Base-by-base conservation (phyloP, 306 rosid genomes). In the Neltuma alba region DNA sequence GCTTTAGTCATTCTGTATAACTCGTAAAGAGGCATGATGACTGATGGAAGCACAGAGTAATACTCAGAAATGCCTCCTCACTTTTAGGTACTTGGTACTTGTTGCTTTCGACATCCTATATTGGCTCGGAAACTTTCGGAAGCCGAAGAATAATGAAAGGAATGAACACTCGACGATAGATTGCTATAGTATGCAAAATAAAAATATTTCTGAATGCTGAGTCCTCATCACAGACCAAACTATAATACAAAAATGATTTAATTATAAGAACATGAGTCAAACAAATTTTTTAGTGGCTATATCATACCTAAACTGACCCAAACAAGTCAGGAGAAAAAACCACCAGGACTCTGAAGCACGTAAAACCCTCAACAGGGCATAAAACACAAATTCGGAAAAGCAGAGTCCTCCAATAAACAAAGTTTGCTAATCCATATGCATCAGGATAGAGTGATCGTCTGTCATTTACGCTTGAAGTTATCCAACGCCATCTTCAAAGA, bases 1-100 rank as follows among this genome's bases (percentile, higher is more conserved):
- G 86, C 89, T 83, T 87, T 86, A 50, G 91, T 86, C 79, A 90
- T 66, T 70, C 92, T 91, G 83, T 87, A 91, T 38, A 93, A 87
- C 88, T 95, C 99, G 45, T 92, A 90, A 21, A 95, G 78, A 86
- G 99, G 98, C 99, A 95, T 93, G 81, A 50, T 80, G 81, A 67
- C 61, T 73, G 65, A 69, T 57, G 77, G 75, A 82, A 83, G 78
- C 82, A 63, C 76, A 27, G 66, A 41, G 54, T 77, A 74, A 78
- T 61, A 70, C 83, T 82, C 77, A 75, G 80, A 84, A 82, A 70
- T 21, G 65, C 83, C 78, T 81, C 81, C 85, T 79, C 78, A 77
- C 33, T 57, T 57, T 78, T 69, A 68, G 79, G 77, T 77, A 72
- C 87, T 44, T 71, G 40, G 42, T 76, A 73, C 77, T 80, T 47